Evolutionary conservation across 2,329 filamentous ascomycete genomes (phyloP).

Genomic region (Ilyonectria robusta): DNA sequence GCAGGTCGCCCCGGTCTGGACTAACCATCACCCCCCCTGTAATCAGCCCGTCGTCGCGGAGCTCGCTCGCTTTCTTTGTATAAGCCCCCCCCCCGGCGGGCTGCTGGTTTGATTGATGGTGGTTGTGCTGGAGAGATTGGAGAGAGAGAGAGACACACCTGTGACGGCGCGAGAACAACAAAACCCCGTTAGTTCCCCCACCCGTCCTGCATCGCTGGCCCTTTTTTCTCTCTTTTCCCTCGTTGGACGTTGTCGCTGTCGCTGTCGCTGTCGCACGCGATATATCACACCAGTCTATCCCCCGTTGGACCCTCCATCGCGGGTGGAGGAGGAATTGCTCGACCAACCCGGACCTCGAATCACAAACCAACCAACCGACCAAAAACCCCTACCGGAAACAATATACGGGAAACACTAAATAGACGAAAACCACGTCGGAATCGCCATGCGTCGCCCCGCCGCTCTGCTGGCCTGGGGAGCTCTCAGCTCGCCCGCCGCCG

Average conservation of each 20-base stretch:
- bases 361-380: background rate
- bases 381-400: background rate
- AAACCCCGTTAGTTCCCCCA: constrained; percentile 37
- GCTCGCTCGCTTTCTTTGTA: background rate
- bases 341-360: background rate
- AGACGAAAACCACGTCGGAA: background rate
- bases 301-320: background rate
- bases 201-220: background rate
- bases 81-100: background rate
- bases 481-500: constrained; percentile 41
- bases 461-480: constrained; percentile 45
- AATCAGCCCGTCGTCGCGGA: background rate
- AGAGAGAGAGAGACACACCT: constrained; percentile 19
- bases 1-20: background rate
- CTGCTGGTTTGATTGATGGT: background rate
- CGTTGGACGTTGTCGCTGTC: constrained; percentile 4
- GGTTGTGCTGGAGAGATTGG: constrained; percentile 1
- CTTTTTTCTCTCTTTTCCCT: constrained; percentile 8
- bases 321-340: background rate
- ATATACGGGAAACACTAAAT: background rate
- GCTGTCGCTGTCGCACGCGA: background rate
- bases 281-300: background rate
- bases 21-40: background rate
- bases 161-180: constrained; percentile 28
- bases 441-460: constrained; percentile 37